Evolutionary conservation across 225 moss, liverwort and hornwort genomes (phyloP).

Genomic region (Antitrichia curtipendula): DNA sequence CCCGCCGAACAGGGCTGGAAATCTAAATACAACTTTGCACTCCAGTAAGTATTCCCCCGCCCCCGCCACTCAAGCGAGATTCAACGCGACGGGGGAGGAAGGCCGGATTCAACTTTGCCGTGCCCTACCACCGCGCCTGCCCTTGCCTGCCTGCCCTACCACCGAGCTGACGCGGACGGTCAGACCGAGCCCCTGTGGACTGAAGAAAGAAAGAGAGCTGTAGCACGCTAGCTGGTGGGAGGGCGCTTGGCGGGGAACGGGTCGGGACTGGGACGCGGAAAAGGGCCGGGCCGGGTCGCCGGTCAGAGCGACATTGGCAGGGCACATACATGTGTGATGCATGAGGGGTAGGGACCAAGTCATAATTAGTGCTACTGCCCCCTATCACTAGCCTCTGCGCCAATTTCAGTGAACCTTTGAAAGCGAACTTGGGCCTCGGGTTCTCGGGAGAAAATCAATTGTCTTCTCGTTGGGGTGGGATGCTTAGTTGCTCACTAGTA

Average conservation of each 20-base stretch:
- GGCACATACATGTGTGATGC: conserved; percentile 13
- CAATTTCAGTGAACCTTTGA: not conserved
- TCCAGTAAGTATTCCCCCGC: conserved; percentile 5
- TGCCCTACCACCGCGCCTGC: not conserved
- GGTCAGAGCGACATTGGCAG: not conserved
- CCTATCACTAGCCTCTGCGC: not conserved
- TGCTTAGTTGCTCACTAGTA: not conserved
- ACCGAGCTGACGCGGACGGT: conserved; percentile 2
- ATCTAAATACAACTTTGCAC: not conserved
- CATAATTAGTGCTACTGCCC: conserved; percentile 10
- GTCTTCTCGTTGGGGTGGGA: not conserved
- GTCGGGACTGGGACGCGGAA: not conserved
- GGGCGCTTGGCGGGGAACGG: not conserved
- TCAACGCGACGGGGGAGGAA: not conserved
- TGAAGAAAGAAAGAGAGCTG: not conserved
- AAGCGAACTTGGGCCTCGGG: not conserved
- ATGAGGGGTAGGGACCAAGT: conserved; percentile 11
- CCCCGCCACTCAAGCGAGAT: not conserved
- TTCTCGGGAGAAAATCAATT: not conserved
- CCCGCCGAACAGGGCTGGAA: conserved; percentile 16
- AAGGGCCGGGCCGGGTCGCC: not conserved
- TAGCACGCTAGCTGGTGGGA: conserved; percentile 6
- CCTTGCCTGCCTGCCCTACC: not conserved
- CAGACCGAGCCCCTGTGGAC: not conserved
- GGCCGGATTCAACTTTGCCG: not conserved